Percentiles rank a stretch among this genome's conserved stretches.
These are phyloP conservation scores for Taxillus chinensis DNA, from an alignment of 164 flowering plant genomes.

Conservation along the genomic window DNA sequence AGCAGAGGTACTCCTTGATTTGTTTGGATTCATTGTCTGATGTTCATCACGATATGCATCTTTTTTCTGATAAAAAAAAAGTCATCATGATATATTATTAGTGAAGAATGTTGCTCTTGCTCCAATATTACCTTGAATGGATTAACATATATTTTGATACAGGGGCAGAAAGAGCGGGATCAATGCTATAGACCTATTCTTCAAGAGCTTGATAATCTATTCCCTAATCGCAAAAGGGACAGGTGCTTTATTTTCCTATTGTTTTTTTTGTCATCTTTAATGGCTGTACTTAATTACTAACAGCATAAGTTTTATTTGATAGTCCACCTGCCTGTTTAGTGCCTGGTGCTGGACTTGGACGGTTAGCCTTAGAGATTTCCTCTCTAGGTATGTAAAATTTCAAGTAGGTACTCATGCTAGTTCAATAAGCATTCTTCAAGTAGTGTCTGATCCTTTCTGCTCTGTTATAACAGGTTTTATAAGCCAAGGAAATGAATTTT, in stretches of 20 bases:
- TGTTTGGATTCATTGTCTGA: not conserved
- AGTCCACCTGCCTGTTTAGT: constrained; percentile 93
- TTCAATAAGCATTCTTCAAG: not conserved
- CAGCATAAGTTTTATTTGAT: not conserved
- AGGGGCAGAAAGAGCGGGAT: constrained; percentile 89
- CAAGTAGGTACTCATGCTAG: not conserved
- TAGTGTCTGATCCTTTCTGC: not conserved
- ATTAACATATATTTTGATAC: not conserved
- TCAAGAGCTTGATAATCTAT: constrained; percentile 71
- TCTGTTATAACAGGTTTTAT: constrained; percentile 52
- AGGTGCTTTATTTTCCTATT: constrained; percentile 30
- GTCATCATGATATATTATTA: not conserved
- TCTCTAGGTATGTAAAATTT: constrained; percentile 48
- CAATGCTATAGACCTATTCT: constrained; percentile 94
- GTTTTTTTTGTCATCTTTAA: not conserved
- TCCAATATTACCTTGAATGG: not conserved
- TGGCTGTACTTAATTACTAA: not conserved
- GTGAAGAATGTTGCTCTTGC: not conserved
- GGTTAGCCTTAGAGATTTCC: constrained; percentile 91
- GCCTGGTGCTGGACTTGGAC: constrained; percentile 99
- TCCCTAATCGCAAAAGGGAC: constrained; percentile 50
- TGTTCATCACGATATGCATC: not conserved
- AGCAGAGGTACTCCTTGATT: constrained; percentile 51
- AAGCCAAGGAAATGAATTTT: constrained; percentile 97
- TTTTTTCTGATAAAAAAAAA: too few relatives aligned